Conservation (phyloP, 2,329 filamentous ascomycete species). For the Domatiomyces globalis region DNA sequence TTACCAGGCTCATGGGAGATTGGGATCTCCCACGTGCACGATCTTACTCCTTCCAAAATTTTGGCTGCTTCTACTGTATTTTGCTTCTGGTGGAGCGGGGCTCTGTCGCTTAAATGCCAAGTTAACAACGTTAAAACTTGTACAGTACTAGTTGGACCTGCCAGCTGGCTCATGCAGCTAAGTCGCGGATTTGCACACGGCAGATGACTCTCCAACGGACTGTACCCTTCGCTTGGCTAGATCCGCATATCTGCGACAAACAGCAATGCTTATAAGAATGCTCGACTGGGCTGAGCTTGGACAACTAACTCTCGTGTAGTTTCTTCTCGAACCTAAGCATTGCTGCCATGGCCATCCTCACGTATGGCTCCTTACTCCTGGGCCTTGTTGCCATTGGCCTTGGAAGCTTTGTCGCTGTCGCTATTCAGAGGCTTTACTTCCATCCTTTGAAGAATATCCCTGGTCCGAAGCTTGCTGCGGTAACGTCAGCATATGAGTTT, state of each 20-base stretch:
- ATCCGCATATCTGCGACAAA: background rate
- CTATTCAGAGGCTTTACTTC: slow-evolving; percentile 13
- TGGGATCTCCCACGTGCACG: background rate
- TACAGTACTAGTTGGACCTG: background rate
- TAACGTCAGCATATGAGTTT: slow-evolving; percentile 25
- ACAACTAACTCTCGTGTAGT: background rate
- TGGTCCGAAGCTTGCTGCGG: slow-evolving; percentile 12
- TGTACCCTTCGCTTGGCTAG: background rate
- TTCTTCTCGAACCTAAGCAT: background rate
- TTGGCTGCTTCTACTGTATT: background rate
- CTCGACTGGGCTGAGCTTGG: background rate
- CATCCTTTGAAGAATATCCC: slow-evolving; percentile 13
- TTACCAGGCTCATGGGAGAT: too few species aligned
- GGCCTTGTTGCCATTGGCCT: background rate
- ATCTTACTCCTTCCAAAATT: background rate
- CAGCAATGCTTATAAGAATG: background rate
- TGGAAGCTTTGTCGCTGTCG: slow-evolving; percentile 13
- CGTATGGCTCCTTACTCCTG: background rate
- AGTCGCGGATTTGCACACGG: background rate
- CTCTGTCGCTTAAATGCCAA: background rate
- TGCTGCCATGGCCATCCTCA: background rate
- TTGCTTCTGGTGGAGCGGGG: background rate
- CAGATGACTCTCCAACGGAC: background rate
- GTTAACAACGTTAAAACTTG: background rate
- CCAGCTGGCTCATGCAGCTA: background rate